Conservation (phyloP, 2,329 filamentous ascomycete species). For the Aspergillus sp. region DNA sequence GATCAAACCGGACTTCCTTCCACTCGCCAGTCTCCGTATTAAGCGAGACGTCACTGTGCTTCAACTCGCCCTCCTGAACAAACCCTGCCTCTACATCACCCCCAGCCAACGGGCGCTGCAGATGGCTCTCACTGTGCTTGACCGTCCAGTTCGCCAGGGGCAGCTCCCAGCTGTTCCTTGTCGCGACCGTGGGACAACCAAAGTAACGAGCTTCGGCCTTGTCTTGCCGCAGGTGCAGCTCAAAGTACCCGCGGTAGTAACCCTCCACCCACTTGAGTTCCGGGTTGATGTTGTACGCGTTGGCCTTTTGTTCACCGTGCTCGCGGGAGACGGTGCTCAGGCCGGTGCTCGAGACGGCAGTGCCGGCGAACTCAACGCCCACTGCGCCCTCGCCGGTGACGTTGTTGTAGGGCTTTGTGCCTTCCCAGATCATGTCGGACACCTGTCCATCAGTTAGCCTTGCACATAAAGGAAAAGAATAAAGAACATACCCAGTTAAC, state of each 20-base stretch:
- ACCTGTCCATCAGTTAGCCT: not conserved
- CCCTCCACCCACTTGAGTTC: slow-evolving; percentile 72
- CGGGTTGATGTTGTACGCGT: slow-evolving; percentile 49
- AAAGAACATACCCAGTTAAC: slow-evolving; percentile 56
- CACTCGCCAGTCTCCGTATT: slow-evolving; percentile 33
- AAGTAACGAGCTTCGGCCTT: slow-evolving; percentile 65
- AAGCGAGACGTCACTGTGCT: slow-evolving; percentile 34
- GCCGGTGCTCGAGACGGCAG: slow-evolving; percentile 63
- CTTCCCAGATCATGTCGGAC: slow-evolving; percentile 60
- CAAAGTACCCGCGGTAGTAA: slow-evolving; percentile 73
- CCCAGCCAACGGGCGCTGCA: slow-evolving; percentile 51
- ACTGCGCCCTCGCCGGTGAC: slow-evolving; percentile 56
- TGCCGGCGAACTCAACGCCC: slow-evolving; percentile 66
- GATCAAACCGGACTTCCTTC: slow-evolving; percentile 12
- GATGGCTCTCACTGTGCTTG: slow-evolving; percentile 58
- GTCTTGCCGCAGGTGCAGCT: slow-evolving; percentile 59
- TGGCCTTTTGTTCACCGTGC: slow-evolving; percentile 27
- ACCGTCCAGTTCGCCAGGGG: slow-evolving; percentile 71
- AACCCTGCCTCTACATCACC: slow-evolving; percentile 47
- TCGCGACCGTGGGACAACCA: slow-evolving; percentile 37
- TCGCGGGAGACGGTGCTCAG: slow-evolving; percentile 54
- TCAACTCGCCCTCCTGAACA: slow-evolving; percentile 32
- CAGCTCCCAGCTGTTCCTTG: slow-evolving; percentile 63
- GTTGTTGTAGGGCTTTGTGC: slow-evolving; percentile 51
- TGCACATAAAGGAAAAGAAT: not conserved